A percentile compares a stretch with the other conserved stretches of the same genome.
Evolutionary conservation across 345 rosid genomes (phyloP).

Genomic region (Eucalyptus guilfoylei): DNA sequence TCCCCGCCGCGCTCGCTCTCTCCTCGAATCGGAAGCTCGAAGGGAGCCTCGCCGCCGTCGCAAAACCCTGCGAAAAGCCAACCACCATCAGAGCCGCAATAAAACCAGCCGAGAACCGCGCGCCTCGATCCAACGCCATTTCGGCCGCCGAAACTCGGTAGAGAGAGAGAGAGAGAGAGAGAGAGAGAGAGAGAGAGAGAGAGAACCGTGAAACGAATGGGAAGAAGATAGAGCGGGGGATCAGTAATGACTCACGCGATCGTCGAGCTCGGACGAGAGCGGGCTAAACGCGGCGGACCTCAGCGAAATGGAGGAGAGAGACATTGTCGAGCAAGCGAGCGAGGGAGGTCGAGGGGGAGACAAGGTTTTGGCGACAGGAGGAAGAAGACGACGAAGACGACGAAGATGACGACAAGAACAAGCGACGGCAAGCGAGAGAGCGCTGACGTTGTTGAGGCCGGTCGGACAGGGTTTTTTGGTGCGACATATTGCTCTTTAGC

Average conservation of each 20-base stretch:
- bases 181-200: not conserved
- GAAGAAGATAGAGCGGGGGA: not conserved
- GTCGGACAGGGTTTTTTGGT: not conserved
- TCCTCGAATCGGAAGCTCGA: constrained; percentile 8
- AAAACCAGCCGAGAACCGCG: not conserved
- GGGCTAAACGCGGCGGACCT: constrained; percentile 3
- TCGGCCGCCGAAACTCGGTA: not conserved
- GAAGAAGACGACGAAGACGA: not conserved
- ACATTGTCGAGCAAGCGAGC: not conserved
- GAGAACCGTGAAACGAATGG: not conserved
- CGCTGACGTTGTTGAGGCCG: not conserved
- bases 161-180: not conserved
- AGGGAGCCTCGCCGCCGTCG: not conserved
- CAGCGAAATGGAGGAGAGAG: constrained; percentile 11
- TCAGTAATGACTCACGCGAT: constrained; percentile 6
- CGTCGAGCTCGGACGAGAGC: constrained; percentile 7
- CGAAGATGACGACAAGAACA: not conserved
- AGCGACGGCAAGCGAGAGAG: not conserved
- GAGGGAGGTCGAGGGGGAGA: not conserved
- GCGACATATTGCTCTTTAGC: not conserved
- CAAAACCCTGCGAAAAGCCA: constrained; percentile 14
- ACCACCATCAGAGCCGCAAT: not conserved
- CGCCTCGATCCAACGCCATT: not conserved
- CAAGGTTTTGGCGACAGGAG: not conserved
- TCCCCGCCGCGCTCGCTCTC: constrained; percentile 7